These are phyloP conservation scores for Quercus parvula DNA, from an alignment of 306 rosid genomes.

Conservation along the genomic window DNA sequence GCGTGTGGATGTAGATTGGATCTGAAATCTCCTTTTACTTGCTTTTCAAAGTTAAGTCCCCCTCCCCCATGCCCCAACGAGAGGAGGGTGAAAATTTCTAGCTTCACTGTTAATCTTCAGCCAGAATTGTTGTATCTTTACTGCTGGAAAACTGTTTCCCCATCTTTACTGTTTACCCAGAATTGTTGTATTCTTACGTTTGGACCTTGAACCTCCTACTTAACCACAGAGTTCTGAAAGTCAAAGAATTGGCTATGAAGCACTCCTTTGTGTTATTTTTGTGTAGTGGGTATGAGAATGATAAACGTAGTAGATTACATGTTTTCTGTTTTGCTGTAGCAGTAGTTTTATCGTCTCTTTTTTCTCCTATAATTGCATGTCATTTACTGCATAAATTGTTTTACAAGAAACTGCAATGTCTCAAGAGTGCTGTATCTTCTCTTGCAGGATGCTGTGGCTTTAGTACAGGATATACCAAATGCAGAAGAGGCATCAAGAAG, in stretches of 20 bases:
- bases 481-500: slow-evolving; percentile 76
- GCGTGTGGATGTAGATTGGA: neutral
- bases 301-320: neutral
- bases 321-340: neutral
- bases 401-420: slow-evolving; percentile 10
- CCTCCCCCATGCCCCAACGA: no score
- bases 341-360: neutral
- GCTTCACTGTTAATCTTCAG: neutral
- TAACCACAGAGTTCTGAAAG: neutral
- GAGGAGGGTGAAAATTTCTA: neutral
- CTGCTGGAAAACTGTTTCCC: neutral
- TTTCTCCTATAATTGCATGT: neutral
- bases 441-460: slow-evolving; percentile 73
- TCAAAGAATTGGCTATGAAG: neutral
- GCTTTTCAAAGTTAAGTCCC: neutral
- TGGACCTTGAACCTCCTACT: neutral
- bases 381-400: neutral
- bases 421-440: slow-evolving; percentile 9
- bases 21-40: neutral
- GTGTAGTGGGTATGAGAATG: neutral
- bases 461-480: slow-evolving; percentile 64
- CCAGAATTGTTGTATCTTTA: neutral
- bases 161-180: neutral
- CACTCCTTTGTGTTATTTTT: neutral
- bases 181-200: neutral